Base-by-base conservation (phyloP, 2,329 filamentous ascomycete species). In the Pseudohalonectria lignicola region DNA sequence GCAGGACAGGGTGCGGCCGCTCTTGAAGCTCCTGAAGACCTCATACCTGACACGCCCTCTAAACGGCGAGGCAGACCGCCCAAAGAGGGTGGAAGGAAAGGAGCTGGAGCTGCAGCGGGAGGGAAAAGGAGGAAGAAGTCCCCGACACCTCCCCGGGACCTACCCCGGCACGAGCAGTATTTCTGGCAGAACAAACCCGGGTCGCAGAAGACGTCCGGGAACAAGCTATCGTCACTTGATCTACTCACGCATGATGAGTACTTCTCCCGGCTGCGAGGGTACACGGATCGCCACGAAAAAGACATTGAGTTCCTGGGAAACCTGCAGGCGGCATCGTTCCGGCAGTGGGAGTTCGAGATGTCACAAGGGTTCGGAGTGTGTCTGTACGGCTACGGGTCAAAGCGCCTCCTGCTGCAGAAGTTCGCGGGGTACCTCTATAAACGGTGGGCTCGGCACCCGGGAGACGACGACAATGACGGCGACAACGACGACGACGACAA, bases 221-320 rank as follows among this genome's bases (percentile, higher is more conserved):
- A 92, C 47, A 94, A 78, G 0, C 67, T 96, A 5, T 71, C 81
- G 1, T 34, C 31, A 7, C 65, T 93, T 25, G 67, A 76, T 4
- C 66, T 94, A 10, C 76, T 96, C 40, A 87, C 84, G 2, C 88
- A 95, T 52, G 88, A 96, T 41, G 86, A 95, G 54, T 98, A 92
- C 59, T 94, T 94, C 49, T 68, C 74, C 32, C 62, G 82, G 21
- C 65, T 85, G 21, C 70, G 74, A 26, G 64, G 71, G 26, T 76
- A 78, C 46, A 54, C 68, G 41, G 82, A 94, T 47, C 74, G 73
- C 0, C 88, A 94, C 55, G 64, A 66, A 25, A 60, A 69, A 3
- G 84, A 93, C 46, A 74, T 84, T 36, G 67, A 74, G 15, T 82
- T 82, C 45, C 65, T 98, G 19, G 69, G 83, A 47, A 71, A 76